Conservation (phyloP, 176 grass and related monocot genomes). For the Urochloa ruziziensis region DNA sequence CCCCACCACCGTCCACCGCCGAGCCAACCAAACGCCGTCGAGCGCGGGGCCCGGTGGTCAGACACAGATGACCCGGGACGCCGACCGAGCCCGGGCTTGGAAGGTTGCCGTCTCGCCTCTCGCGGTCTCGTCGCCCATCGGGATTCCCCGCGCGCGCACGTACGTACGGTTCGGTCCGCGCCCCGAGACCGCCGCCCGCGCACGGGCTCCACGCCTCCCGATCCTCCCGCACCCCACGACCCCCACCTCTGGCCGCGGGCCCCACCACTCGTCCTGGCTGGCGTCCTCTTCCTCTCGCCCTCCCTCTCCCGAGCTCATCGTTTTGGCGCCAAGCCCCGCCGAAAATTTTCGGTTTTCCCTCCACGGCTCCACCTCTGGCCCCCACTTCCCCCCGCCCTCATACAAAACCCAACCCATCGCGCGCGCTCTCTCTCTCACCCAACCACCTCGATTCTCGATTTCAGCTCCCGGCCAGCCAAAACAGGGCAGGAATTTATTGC, state of each 20-base stretch:
- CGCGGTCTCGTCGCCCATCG: not conserved
- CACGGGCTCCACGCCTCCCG: not conserved
- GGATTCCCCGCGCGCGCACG: not conserved
- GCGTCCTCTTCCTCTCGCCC: not conserved
- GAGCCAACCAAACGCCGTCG: not conserved
- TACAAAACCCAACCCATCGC: not conserved
- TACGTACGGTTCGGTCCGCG: not conserved
- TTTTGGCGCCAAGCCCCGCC: conserved; percentile 44
- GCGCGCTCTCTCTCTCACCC: not conserved
- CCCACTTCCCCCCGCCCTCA: not conserved
- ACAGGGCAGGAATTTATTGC: not conserved
- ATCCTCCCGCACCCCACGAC: no score
- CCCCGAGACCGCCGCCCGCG: not conserved
- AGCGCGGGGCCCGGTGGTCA: not conserved
- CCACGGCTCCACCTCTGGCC: not conserved
- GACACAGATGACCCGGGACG: not conserved
- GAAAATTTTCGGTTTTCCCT: conserved; percentile 48
- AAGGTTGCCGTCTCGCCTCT: not conserved
- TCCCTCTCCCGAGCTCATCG: not conserved
- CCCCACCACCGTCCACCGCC: no score
- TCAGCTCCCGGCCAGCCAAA: not conserved
- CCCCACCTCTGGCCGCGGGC: no score
- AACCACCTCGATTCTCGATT: not conserved
- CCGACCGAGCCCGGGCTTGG: not conserved
- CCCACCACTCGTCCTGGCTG: no score